Evolutionary conservation across 2,329 filamentous ascomycete species (phyloP).

Genomic region (Fusarium marasasianum): DNA sequence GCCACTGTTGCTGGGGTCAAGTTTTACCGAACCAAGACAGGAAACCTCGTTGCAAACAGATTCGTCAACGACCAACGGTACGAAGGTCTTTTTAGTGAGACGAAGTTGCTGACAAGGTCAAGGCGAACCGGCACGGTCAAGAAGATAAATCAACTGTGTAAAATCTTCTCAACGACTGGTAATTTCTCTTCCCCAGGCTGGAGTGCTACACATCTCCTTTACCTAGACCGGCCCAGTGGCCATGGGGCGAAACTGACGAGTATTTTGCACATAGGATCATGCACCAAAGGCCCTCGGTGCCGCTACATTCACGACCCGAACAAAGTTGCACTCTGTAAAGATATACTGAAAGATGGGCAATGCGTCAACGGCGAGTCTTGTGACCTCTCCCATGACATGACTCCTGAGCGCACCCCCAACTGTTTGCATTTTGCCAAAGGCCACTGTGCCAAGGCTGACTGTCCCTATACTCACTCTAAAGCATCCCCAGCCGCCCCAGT

Average conservation of each 20-base stretch:
- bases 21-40: conserved; percentile 87
- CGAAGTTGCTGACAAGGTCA: conserved; percentile 51
- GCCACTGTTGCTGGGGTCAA: conserved; percentile 78
- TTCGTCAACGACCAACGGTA: conserved; percentile 81
- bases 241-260: conserved; percentile 57
- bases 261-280: conserved; percentile 72
- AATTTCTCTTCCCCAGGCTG: conserved; percentile 59
- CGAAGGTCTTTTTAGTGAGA: conserved; percentile 48
- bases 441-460: conserved; percentile 86
- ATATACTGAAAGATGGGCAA: conserved; percentile 80
- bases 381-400: conserved; percentile 89
- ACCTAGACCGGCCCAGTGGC: conserved; percentile 49
- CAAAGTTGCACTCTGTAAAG: conserved; percentile 91
- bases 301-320: conserved; percentile 83
- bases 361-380: conserved; percentile 83
- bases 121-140: conserved; percentile 65
- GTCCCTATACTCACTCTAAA: conserved; percentile 86
- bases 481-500: conserved; percentile 81
- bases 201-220: conserved; percentile 32
- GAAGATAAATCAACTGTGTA: conserved; percentile 80
- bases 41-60: conserved; percentile 83
- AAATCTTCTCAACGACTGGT: conserved; percentile 75
- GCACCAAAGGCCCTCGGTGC: conserved; percentile 82
- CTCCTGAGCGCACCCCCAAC: conserved; percentile 82
- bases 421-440: conserved; percentile 92